phyloP scores from a whole-genome alignment of 2,329 filamentous ascomycete species.

The Fusarium citri region DNA sequence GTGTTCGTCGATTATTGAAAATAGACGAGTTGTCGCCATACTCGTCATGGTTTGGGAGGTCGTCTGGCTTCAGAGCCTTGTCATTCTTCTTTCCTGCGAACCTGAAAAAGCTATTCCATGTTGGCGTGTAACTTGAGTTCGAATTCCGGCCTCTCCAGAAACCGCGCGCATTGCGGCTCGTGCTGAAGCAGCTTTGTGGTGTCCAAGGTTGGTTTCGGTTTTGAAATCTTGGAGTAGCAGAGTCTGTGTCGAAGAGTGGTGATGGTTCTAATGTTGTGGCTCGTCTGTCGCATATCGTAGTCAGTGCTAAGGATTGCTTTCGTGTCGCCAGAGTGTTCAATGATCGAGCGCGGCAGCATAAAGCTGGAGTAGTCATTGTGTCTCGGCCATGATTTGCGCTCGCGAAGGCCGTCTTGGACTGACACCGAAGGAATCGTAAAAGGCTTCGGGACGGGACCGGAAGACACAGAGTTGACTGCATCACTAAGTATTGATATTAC shows the following conservation, averaged over 20 bases:
- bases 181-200: conserved; percentile 47
- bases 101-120: conserved; percentile 65
- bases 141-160: conserved; percentile 34
- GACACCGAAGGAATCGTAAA: conserved; percentile 78
- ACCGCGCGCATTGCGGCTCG: conserved; percentile 42
- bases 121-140: conserved; percentile 44
- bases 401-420: conserved; percentile 71
- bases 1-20: conserved; percentile 76
- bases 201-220: conserved; percentile 15
- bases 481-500: conserved; percentile 47
- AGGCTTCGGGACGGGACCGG: conserved; percentile 68
- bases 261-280: conserved; percentile 47
- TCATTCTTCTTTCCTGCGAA: conserved; percentile 51
- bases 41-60: conserved; percentile 69
- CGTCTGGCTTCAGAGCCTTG: conserved; percentile 64
- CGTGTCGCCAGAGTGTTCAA: conserved; percentile 11
- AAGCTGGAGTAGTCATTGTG: conserved; percentile 20
- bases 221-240: conserved; percentile 31
- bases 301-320: conserved; percentile 26
- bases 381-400: conserved; percentile 54
- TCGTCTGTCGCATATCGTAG: conserved; percentile 26
- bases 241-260: conserved; percentile 46
- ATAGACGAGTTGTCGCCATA: conserved; percentile 67
- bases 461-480: conserved; percentile 58
- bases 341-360: conserved; percentile 39